These are phyloP conservation scores for Lipomyces yamadae DNA, from an alignment of 805 yeast genomes.

Conservation along the genomic window DNA sequence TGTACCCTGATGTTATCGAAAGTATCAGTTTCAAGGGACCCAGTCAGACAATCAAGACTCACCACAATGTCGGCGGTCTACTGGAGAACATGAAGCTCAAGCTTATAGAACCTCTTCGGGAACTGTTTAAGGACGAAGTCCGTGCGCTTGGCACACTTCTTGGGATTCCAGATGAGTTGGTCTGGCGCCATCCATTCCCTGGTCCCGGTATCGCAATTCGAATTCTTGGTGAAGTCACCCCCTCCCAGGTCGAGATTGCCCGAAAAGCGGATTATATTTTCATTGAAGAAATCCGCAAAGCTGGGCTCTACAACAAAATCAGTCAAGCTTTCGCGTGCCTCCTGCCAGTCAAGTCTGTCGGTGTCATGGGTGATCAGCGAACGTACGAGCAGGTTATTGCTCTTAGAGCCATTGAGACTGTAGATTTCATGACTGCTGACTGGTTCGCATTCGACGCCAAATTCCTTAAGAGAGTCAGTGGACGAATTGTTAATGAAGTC, in stretches of 20 bases:
- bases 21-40: conserved; percentile 99
- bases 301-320: conserved; percentile 89
- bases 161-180: conserved; percentile 95
- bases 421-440: conserved; percentile 99
- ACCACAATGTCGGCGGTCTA: conserved; percentile 98
- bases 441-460: conserved; percentile 94
- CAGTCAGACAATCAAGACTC: conserved; percentile 98
- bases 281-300: conserved; percentile 92
- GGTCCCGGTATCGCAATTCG: conserved; percentile 99
- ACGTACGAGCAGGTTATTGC: conserved; percentile 99
- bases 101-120: conserved; percentile 97
- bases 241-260: conserved; percentile 90
- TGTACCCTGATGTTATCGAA: conserved; percentile 98
- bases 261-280: conserved; percentile 96
- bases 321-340: conserved; percentile 98
- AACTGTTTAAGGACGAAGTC: conserved; percentile 98
- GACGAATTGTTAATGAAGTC: conserved; percentile 97
- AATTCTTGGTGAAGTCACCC: conserved; percentile 95
- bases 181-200: conserved; percentile 99
- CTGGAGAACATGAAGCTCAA: conserved; percentile 97
- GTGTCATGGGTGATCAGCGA: conserved; percentile 99
- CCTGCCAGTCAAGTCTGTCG: conserved; percentile 96
- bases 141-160: conserved; percentile 92
- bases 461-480: conserved; percentile 89
- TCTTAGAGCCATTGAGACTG: conserved; percentile 95